Percentiles rank a stretch among this genome's conserved stretches.
Conservation (phyloP, 2,329 filamentous ascomycete genomes). For the Pseudogymnoascus sp. region DNA sequence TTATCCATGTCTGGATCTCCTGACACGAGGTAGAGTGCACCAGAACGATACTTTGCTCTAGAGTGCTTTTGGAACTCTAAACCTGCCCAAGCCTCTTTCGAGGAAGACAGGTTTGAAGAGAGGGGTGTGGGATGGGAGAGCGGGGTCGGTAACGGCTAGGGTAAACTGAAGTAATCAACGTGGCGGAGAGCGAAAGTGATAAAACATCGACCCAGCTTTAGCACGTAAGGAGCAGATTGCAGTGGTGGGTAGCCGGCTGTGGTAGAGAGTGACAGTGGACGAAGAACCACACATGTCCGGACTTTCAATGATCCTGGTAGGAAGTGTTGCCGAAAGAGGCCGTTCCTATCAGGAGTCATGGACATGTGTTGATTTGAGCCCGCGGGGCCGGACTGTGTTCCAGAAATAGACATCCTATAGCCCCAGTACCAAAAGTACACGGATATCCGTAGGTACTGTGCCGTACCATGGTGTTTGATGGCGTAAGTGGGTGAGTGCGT, state of each 20-base stretch:
- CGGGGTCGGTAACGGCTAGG: background rate
- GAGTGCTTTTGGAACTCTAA: constrained; percentile 8
- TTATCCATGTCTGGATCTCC: constrained; percentile 25
- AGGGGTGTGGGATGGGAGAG: background rate
- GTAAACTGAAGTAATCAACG: background rate
- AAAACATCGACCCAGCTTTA: constrained; percentile 5
- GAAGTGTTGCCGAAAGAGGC: constrained; percentile 1
- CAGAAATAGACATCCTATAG: background rate
- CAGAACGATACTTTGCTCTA: background rate
- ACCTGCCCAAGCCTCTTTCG: constrained; percentile 2
- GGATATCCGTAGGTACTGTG: background rate
- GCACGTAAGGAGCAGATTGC: background rate
- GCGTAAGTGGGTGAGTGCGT: background rate
- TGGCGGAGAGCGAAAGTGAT: background rate
- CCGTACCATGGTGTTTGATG: background rate
- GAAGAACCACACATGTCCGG: background rate
- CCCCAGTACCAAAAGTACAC: background rate
- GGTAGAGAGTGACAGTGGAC: background rate
- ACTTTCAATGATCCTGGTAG: constrained; percentile 1
- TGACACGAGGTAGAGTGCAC: constrained; percentile 22
- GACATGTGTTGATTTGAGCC: constrained; percentile 7
- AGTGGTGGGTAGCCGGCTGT: background rate
- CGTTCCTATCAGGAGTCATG: constrained; percentile 1
- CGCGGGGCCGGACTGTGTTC: background rate
- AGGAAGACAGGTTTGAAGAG: background rate